These are phyloP conservation scores for Aspergillus saccharolyticus DNA, from an alignment of 495 filamentous ascomycete genomes.

Conservation along the genomic window DNA sequence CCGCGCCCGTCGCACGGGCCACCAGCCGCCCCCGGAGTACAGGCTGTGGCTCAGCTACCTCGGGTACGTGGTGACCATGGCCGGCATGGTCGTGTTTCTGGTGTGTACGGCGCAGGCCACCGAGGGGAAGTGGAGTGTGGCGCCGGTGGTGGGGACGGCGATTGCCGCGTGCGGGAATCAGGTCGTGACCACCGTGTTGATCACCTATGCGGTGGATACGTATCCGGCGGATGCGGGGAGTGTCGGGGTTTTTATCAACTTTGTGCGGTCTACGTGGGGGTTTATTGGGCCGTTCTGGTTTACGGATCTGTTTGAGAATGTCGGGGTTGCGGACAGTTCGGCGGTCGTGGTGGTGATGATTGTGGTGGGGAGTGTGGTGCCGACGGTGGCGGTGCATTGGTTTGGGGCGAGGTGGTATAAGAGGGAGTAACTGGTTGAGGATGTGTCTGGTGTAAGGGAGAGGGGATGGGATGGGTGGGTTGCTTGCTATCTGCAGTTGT, in stretches of 20 bases:
- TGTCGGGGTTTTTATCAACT: constrained; percentile 53
- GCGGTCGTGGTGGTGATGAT: constrained; percentile 39
- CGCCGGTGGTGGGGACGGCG: constrained; percentile 46
- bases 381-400: constrained; percentile 38
- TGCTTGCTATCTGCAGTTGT: too few relatives aligned
- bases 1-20: constrained; percentile 27
- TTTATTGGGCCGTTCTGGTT: constrained; percentile 60
- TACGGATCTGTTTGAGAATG: constrained; percentile 43
- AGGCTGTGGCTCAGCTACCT: constrained; percentile 51
- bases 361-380: constrained; percentile 40
- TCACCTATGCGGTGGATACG: constrained; percentile 54
- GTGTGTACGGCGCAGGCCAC: constrained; percentile 42
- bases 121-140: constrained; percentile 40
- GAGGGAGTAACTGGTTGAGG: background rate
- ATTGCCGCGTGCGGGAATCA: constrained; percentile 53
- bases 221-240: constrained; percentile 45
- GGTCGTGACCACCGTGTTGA: constrained; percentile 52
- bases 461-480: too few relatives aligned
- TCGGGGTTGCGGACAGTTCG: constrained; percentile 42
- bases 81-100: constrained; percentile 47
- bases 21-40: constrained; percentile 37
- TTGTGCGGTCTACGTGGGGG: constrained; percentile 53
- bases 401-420: constrained; percentile 18
- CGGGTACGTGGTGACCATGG: constrained; percentile 44
- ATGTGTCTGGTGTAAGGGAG: too few relatives aligned